Conservation (phyloP, 306 rosid species). For the Pyrus pyrifolia region DNA sequence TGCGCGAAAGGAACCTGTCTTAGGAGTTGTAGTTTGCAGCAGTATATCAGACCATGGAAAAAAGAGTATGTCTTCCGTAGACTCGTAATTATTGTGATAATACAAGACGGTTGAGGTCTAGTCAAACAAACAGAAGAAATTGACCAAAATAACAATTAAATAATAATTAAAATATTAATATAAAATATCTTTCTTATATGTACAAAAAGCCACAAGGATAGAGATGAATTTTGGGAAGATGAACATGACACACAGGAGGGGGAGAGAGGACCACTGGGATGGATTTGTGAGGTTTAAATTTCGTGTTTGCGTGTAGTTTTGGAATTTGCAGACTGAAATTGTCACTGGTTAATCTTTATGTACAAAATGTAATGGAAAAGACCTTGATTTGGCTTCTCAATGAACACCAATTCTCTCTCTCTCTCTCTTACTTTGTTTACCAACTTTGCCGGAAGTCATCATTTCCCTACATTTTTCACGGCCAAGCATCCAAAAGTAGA, state of each 20-base stretch:
- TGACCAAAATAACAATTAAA: background rate
- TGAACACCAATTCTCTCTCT: background rate
- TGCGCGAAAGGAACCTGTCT: constrained; percentile 64
- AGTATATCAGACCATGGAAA: background rate
- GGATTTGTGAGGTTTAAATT: background rate
- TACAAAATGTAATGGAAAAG: background rate
- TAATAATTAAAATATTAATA: background rate
- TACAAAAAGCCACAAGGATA: background rate
- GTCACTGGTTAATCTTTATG: background rate
- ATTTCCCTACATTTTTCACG: background rate
- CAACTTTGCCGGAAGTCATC: too few species aligned
- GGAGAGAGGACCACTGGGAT: background rate
- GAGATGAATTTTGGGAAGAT: background rate
- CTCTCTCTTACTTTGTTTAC: background rate
- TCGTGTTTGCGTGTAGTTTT: background rate
- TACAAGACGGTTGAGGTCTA: background rate
- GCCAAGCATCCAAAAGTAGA: background rate
- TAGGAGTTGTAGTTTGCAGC: constrained; percentile 18
- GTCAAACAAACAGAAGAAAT: background rate
- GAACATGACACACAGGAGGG: background rate
- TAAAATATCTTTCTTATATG: background rate
- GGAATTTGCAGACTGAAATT: background rate
- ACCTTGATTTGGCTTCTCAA: constrained; percentile 11
- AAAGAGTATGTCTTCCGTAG: background rate
- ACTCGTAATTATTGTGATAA: background rate